A percentile compares a stretch with the other conserved stretches of the same genome.
Conservation (phyloP, 1,139 yeast species). For the Yamadazyma conglobata region DNA sequence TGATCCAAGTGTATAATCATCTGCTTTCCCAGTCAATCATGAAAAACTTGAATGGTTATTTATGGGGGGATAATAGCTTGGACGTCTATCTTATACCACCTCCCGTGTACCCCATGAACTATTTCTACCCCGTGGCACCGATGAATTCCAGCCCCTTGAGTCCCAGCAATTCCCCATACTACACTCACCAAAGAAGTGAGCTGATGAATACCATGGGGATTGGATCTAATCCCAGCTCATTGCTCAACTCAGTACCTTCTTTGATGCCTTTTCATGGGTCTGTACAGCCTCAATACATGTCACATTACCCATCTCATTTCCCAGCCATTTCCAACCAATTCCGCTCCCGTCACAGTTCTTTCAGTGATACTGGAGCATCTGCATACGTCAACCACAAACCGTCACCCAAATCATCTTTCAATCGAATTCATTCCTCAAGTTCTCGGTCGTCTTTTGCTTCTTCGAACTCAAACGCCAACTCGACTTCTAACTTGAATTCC, state of each 20-base stretch:
- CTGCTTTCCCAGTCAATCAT: conserved; percentile 15
- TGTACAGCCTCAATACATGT: no score
- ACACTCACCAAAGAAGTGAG: no score
- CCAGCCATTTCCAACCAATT: neutral
- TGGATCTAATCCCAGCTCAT: no score
- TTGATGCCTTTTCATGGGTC: no score
- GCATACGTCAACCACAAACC: conserved; percentile 1
- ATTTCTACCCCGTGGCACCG: conserved; percentile 2
- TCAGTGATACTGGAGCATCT: no score
- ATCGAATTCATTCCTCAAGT: neutral
- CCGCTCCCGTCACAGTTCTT: no score
- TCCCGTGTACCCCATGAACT: conserved; percentile 3
- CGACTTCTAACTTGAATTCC: neutral
- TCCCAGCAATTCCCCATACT: conserved; percentile 3
- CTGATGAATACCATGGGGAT: no score
- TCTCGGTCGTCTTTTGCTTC: conserved; percentile 4
- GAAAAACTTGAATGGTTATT: conserved; percentile 24
- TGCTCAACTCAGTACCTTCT: no score
- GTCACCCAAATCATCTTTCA: conserved; percentile 2
- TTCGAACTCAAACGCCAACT: neutral
- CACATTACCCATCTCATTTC: conserved; percentile 1
- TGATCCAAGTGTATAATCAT: conserved; percentile 18
- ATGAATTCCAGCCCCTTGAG: conserved; percentile 5
- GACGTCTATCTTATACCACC: conserved; percentile 17
- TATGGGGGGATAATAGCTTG: conserved; percentile 21